Conservation (phyloP, 176 grass and related monocot species). For the Eleusine coracana region DNA sequence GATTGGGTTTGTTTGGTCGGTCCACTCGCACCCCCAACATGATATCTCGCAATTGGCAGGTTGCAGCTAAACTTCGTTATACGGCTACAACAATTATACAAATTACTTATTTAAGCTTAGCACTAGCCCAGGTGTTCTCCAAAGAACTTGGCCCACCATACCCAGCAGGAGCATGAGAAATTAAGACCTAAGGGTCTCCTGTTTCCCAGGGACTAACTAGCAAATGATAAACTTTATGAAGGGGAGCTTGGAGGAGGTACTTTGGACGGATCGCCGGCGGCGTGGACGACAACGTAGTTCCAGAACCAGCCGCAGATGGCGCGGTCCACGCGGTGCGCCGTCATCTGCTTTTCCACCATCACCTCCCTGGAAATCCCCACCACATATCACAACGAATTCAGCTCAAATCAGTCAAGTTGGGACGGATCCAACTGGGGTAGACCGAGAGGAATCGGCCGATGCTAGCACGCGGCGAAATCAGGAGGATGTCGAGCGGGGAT, state of each 20-base stretch:
- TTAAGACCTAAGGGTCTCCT: neutral
- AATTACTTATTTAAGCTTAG: neutral
- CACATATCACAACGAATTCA: slow-evolving; percentile 15
- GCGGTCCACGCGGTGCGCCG: slow-evolving; percentile 78
- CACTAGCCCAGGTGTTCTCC: neutral
- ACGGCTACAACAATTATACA: neutral
- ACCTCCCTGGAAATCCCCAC: slow-evolving; percentile 61
- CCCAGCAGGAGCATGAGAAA: neutral
- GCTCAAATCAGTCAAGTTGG: neutral
- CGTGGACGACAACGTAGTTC: slow-evolving; percentile 71
- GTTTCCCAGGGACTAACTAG: no score
- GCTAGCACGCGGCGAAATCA: neutral
- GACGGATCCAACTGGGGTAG: slow-evolving; percentile 24
- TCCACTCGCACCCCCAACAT: neutral
- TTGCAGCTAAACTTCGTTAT: neutral
- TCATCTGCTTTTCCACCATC: slow-evolving; percentile 97
- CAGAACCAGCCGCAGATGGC: slow-evolving; percentile 91
- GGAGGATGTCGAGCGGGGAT: neutral
- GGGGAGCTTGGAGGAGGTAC: slow-evolving; percentile 26
- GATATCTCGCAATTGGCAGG: neutral
- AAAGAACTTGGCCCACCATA: slow-evolving; percentile 3
- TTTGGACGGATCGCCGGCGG: slow-evolving; percentile 71
- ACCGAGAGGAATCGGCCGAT: neutral
- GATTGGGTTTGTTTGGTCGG: neutral
- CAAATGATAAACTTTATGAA: neutral